Evolutionary conservation across 176 grass and related monocot genomes (phyloP), one percentile per base, ranked within the genome.

Genomic region (Bolboschoenus planiculmis): DNA sequence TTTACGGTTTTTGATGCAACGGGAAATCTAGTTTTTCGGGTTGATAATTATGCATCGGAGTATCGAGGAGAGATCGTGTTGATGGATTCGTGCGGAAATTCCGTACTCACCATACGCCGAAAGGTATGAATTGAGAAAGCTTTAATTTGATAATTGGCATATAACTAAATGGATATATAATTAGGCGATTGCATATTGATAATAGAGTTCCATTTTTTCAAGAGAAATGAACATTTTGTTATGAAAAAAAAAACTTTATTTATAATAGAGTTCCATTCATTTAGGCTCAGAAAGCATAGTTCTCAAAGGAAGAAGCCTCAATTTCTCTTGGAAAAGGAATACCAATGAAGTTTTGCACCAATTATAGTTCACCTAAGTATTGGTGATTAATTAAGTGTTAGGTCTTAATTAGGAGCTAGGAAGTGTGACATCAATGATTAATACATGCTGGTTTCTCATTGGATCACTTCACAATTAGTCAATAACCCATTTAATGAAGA

Each of bases 1-100:
- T 97, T 94, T 89, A 92, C 92, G 33, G 95, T 97, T 63, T 97
- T 89, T 84, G 92, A 97, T 85, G 66, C 88, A 39, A 85, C 55
- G 85, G 94, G 95, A 37, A 81, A 94, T 80, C 86, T 97, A 0
- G 90, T 88, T 9, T 97, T 86, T 90, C 95, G 95, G 85, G 95
- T 92, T 14, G 92, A 97, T 83, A 97, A 88, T 78, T 97, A 92
- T 83, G 91, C 85, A 10, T 87, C 83, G 4, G 92, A 94, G 85
- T 55, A 13, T 71, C 87, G 68, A 62, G 83, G 80, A 16, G 92
- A 94, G 92, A 87, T 97, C 0, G 87, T 97, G 7, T 90, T 97
- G 80, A 98, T 98, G 95, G 95, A 98, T 78, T n/a, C 87, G 11
- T 79, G 56, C 2, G 92, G 95, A 16, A 78, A 78, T 37, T 58